These are phyloP conservation scores for Mortierella sp. DNA, from an alignment of 371 early-diverging fungal genomes.

Conservation along the genomic window DNA sequence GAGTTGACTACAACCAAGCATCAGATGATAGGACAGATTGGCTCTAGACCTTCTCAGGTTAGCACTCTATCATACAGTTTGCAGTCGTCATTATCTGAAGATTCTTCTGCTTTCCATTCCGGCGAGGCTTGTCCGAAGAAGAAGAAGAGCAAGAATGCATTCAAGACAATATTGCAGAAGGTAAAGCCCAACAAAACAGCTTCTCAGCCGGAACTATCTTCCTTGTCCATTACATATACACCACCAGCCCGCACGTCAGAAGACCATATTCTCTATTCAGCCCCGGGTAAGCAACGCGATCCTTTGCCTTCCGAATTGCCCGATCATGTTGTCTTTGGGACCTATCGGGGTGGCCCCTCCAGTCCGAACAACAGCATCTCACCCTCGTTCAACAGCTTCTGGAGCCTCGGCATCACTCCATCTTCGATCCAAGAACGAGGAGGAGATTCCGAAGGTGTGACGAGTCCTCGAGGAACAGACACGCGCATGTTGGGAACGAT, in stretches of 20 bases:
- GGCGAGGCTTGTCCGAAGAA: too few relatives aligned
- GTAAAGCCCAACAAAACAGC: neutral
- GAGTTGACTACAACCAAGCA: too few relatives aligned
- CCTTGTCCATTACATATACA: neutral
- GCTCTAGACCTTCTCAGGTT: too few relatives aligned
- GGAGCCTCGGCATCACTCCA: neutral
- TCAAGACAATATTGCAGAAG: too few relatives aligned
- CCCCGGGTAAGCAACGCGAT: conserved; percentile 30
- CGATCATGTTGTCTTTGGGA: conserved; percentile 5
- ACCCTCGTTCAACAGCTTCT: neutral
- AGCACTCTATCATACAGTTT: too few relatives aligned
- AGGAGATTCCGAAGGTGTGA: neutral
- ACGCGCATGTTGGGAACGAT: conserved; percentile 10
- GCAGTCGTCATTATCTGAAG: too few relatives aligned
- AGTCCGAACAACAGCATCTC: neutral
- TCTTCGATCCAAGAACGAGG: neutral
- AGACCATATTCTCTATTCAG: conserved; percentile 34
- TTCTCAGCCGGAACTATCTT: neutral
- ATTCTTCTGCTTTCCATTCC: too few relatives aligned
- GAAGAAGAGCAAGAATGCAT: too few relatives aligned
- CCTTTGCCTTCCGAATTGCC: conserved; percentile 29
- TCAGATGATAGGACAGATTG: too few relatives aligned
- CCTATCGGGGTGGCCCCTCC: neutral
- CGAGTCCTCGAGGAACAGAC: neutral
- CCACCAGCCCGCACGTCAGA: conserved; percentile 13